Evolutionary conservation across 192 early-diverging fungal genomes (phyloP), one percentile per base, ranked within the genome.

Genomic region (Entophlyctis helioformis): DNA sequence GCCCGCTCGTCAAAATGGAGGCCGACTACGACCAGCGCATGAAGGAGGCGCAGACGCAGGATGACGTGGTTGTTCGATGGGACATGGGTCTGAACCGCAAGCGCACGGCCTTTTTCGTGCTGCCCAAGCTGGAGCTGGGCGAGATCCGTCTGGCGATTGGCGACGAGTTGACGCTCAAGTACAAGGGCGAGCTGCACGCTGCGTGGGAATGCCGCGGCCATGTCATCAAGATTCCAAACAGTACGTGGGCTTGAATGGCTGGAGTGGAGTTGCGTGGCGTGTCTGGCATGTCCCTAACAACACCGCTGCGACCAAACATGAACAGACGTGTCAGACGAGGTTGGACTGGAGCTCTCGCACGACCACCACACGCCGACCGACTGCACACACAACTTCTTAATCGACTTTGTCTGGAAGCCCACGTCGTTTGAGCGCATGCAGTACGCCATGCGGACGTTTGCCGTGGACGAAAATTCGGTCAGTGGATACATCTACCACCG

Each of bases 401-500:
- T 97, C 15, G 93, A 97, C 48, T 96, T 95, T 77, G 91, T 98
- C 18, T 98, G 93, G 93, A 97, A 97, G 66, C 84, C 90, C 5
- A 91, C 87, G 3, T 87, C 88, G 15, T 98, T 92, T 66, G 92
- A 98, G 54, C 86, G 75, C 34, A 96, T 97, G 93, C 93, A 97
- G 60, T 64, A 76, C 41, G 90, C 96, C 0, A 83, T 98, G 84
- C 88, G 89, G 53, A 87, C 80, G 2, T 98, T 98, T 81, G 92
- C 96, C 4, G 82, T 92, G 11, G 88, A 95, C 62, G 89, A 96
- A 54, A 84, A 79, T 0, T 85, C 84, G 4, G 87, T 97, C 22
- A 90, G 86, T 64, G 87, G 87, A 22, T 92, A 95, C 57, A 85
- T 98, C 33, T 97, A 95, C 63, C 93, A 96, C 54, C 77, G 80